phyloP scores from a whole-genome alignment of 768 basidiomycete species.

The Tylopilus felleus region DNA sequence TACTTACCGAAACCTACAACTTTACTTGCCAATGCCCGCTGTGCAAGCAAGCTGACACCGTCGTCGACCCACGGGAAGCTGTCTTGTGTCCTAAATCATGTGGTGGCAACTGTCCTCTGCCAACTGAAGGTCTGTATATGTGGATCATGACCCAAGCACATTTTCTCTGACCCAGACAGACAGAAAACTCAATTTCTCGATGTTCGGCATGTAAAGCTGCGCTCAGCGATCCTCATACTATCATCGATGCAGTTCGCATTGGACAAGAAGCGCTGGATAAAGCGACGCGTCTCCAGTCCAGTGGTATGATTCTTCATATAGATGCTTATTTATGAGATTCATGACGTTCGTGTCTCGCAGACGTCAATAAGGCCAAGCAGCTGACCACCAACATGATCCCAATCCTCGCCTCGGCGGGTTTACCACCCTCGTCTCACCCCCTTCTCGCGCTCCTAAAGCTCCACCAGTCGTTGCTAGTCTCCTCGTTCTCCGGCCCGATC shows the following conservation, averaged over 20 bases:
- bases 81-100: slow-evolving; percentile 69
- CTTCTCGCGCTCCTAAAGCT: slow-evolving; percentile 73
- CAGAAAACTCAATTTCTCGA: slow-evolving; percentile 47
- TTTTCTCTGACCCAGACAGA: background rate
- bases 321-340: background rate
- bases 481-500: slow-evolving; percentile 38
- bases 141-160: background rate
- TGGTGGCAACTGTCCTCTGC: slow-evolving; percentile 58
- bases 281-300: slow-evolving; percentile 58
- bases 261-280: slow-evolving; percentile 76
- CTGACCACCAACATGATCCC: slow-evolving; percentile 65
- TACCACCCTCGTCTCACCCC: slow-evolving; percentile 72
- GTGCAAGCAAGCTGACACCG: slow-evolving; percentile 36
- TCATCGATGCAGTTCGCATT: slow-evolving; percentile 62
- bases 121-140: slow-evolving; percentile 50
- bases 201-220: slow-evolving; percentile 56
- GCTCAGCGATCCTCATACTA: slow-evolving; percentile 46
- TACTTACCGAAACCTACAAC: slow-evolving; percentile 69
- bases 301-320: slow-evolving; percentile 38
- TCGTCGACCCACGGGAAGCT: slow-evolving; percentile 63
- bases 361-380: slow-evolving; percentile 52
- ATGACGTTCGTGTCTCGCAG: slow-evolving; percentile 34
- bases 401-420: slow-evolving; percentile 53
- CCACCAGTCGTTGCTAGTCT: slow-evolving; percentile 63
- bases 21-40: slow-evolving; percentile 71